These are phyloP conservation scores for Vigna mungo DNA, from an alignment of 306 rosid genomes.

Conservation along the genomic window DNA sequence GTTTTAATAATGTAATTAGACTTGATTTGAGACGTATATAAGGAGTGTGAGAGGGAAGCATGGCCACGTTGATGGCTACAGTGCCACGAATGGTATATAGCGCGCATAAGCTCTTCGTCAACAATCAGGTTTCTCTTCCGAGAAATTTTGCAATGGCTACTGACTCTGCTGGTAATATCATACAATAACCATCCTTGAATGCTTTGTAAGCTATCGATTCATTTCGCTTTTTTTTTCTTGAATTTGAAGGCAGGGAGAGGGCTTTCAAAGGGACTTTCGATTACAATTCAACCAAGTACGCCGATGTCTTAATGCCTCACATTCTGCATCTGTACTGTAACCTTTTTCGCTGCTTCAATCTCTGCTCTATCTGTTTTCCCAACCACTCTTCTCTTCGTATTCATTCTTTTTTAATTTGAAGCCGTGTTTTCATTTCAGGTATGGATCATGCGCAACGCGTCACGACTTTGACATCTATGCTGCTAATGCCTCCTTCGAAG, in stretches of 20 bases:
- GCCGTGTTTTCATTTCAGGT: slow-evolving; percentile 51
- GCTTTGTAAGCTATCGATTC: neutral
- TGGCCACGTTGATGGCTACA: slow-evolving; percentile 43
- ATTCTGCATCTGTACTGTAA: slow-evolving; percentile 77
- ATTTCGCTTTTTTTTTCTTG: neutral
- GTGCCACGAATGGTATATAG: slow-evolving; percentile 14
- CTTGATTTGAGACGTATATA: too few relatives aligned
- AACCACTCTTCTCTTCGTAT: neutral
- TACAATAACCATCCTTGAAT: neutral
- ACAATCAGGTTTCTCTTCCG: neutral
- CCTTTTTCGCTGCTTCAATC: neutral
- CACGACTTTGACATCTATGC: slow-evolving; percentile 77
- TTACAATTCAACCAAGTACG: slow-evolving; percentile 22
- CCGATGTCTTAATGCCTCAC: slow-evolving; percentile 68
- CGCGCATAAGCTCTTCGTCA: neutral
- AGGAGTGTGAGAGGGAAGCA: neutral
- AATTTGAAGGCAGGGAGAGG: slow-evolving; percentile 39
- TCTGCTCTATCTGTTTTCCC: neutral
- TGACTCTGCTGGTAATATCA: neutral
- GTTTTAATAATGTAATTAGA: too few relatives aligned
- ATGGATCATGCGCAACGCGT: slow-evolving; percentile 71
- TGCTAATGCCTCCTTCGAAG: slow-evolving; percentile 79
- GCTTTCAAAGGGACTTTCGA: slow-evolving; percentile 44
- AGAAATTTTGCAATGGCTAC: slow-evolving; percentile 32
- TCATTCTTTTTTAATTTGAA: neutral